Evolutionary conservation across 176 grass and related monocot genomes (phyloP).

Genomic region (Aegilops umbellulata): DNA sequence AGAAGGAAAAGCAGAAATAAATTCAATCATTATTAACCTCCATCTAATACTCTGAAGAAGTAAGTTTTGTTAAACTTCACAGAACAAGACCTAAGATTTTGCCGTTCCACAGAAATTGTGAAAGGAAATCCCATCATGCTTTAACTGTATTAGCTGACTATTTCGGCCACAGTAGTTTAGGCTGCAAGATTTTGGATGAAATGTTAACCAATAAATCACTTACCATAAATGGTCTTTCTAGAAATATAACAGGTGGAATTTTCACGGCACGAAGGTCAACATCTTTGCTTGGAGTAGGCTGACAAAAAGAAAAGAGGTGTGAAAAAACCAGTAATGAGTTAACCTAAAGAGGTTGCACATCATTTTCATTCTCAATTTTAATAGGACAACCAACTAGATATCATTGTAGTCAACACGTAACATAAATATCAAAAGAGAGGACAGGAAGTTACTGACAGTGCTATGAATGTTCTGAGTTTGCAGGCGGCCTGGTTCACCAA

Average conservation of each 20-base stretch:
- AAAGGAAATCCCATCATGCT: slow-evolving; percentile 11
- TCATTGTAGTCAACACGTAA: slow-evolving; percentile 8
- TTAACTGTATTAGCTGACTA: slow-evolving; percentile 1
- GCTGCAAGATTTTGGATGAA: background rate
- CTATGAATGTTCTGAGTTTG: slow-evolving; percentile 97
- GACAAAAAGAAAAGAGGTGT: slow-evolving; percentile 36
- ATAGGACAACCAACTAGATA: background rate
- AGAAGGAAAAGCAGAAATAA: background rate
- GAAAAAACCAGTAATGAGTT: background rate
- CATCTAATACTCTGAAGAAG: background rate
- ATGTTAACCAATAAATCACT: slow-evolving; percentile 23
- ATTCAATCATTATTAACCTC: slow-evolving; percentile 5
- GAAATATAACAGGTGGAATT: slow-evolving; percentile 66
- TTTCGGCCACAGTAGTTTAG: background rate
- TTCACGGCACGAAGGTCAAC: slow-evolving; percentile 60
- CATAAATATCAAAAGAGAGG: slow-evolving; percentile 17
- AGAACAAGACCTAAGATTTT: slow-evolving; percentile 10
- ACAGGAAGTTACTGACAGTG: slow-evolving; percentile 58
- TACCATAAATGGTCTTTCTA: slow-evolving; percentile 85
- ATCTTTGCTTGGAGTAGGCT: slow-evolving; percentile 78
- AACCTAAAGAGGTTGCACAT: background rate
- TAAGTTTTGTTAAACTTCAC: background rate
- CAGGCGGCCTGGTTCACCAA: slow-evolving; percentile 94
- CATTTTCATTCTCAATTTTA: background rate
- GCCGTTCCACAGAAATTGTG: background rate